These are phyloP conservation scores for Didymella glomerata DNA, from an alignment of 2,329 filamentous ascomycete species.

Conservation along the genomic window DNA sequence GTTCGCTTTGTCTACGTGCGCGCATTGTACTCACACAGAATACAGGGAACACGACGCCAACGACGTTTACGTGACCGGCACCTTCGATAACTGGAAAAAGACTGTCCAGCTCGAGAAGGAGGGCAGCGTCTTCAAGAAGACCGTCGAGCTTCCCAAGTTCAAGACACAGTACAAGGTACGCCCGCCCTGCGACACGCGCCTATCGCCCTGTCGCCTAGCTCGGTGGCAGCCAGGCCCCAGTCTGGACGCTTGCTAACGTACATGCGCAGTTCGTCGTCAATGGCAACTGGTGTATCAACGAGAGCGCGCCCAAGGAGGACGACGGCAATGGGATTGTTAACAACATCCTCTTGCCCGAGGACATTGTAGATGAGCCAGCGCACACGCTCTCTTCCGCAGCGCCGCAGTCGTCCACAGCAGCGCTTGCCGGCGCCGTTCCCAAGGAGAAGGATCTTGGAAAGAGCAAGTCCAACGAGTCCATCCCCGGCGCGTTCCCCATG, in stretches of 20 bases:
- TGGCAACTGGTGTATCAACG: slow-evolving; percentile 86
- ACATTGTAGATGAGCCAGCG: slow-evolving; percentile 66
- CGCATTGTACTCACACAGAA: slow-evolving; percentile 34
- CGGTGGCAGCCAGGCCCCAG: slow-evolving; percentile 9
- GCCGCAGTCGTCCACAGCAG: slow-evolving; percentile 75
- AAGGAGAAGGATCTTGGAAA: slow-evolving; percentile 57
- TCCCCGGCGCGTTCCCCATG: slow-evolving; percentile 74
- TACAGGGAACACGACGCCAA: slow-evolving; percentile 81
- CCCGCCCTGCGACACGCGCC: slow-evolving; percentile 14
- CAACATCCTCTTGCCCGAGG: slow-evolving; percentile 83
- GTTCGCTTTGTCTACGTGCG: slow-evolving; percentile 3
- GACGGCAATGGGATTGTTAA: slow-evolving; percentile 88
- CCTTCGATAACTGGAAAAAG: slow-evolving; percentile 94
- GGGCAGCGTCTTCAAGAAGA: slow-evolving; percentile 77
- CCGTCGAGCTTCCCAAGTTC: slow-evolving; percentile 72
- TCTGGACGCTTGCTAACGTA: slow-evolving; percentile 30
- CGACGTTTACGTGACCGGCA: slow-evolving; percentile 93
- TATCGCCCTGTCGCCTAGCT: slow-evolving; percentile 17
- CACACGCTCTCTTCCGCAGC: slow-evolving; percentile 71
- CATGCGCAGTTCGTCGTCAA: slow-evolving; percentile 86
- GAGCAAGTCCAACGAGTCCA: slow-evolving; percentile 43
- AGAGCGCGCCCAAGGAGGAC: slow-evolving; percentile 79
- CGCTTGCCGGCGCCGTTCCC: slow-evolving; percentile 72
- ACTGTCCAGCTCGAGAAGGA: slow-evolving; percentile 82
- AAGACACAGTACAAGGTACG: slow-evolving; percentile 96